Evolutionary conservation across 352 stramenopile species (phyloP).

Genomic region (Globisporangium orthogonon): DNA sequence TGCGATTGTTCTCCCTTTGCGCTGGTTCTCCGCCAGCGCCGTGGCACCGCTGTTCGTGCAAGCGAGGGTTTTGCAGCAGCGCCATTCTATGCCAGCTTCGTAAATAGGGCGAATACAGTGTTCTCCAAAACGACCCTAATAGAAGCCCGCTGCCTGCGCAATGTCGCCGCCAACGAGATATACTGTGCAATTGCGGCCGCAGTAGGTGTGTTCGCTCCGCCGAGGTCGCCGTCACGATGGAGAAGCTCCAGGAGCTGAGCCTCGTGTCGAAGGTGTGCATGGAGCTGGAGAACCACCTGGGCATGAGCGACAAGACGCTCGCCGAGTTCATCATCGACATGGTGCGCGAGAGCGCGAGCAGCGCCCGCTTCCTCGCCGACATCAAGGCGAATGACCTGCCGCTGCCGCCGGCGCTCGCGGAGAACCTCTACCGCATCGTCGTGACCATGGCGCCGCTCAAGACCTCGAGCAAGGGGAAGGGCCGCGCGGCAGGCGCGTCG

Average conservation of each 20-base stretch:
- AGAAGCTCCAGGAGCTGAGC: conserved; percentile 87
- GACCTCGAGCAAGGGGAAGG: conserved; percentile 5
- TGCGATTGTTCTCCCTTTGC: too few species aligned
- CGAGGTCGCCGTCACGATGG: conserved; percentile 28
- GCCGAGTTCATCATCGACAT: conserved; percentile 95
- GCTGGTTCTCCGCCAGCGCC: too few species aligned
- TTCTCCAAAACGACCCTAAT: too few species aligned
- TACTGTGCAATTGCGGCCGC: too few species aligned
- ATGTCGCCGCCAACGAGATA: too few species aligned
- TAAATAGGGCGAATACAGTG: too few species aligned
- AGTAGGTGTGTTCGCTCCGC: too few species aligned
- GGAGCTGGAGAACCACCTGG: conserved; percentile 89
- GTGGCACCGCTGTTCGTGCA: too few species aligned
- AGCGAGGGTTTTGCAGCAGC: too few species aligned
- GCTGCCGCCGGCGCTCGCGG: conserved; percentile 48
- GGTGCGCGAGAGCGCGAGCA: conserved; percentile 70
- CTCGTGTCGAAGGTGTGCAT: conserved; percentile 86
- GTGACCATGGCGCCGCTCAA: conserved; percentile 68
- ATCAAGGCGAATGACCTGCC: conserved; percentile 67
- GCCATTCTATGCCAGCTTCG: too few species aligned
- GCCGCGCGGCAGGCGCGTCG: neutral
- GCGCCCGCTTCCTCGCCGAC: conserved; percentile 37
- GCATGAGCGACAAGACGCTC: conserved; percentile 95
- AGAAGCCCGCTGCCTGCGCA: too few species aligned
- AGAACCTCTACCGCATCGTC: conserved; percentile 80